Conservation (phyloP, 768 basidiomycete genomes). For the Lyophyllum atratum region DNA sequence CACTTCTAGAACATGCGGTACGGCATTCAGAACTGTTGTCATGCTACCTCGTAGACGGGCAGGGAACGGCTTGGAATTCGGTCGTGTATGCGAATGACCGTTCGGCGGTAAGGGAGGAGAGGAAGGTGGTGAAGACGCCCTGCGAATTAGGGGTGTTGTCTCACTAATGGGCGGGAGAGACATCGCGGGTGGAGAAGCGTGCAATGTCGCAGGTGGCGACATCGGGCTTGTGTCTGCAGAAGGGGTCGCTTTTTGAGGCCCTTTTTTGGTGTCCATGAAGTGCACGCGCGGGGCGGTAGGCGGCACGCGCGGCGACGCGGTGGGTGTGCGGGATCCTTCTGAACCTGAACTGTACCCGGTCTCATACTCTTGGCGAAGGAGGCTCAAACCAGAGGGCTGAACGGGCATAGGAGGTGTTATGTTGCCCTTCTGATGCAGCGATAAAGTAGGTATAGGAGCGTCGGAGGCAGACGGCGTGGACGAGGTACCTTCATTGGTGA, state of each 20-base stretch:
- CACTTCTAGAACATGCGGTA: conserved; percentile 17
- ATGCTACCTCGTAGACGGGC: background rate
- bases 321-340: conserved; percentile 18
- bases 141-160: conserved; percentile 17
- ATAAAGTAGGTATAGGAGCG: conserved; percentile 16
- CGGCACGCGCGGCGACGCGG: conserved; percentile 2
- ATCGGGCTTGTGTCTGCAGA: conserved; percentile 3
- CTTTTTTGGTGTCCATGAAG: conserved; percentile 4
- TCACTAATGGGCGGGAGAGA: conserved; percentile 8
- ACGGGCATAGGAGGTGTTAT: conserved; percentile 17
- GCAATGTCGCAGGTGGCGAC: background rate
- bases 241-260: conserved; percentile 15
- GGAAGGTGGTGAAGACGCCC: conserved; percentile 6
- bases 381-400: conserved; percentile 40
- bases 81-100: background rate
- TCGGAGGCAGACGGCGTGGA: conserved; percentile 7
- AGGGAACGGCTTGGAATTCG: background rate
- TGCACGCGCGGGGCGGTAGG: conserved; percentile 11
- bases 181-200: conserved; percentile 8
- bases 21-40: background rate
- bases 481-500: conserved; percentile 12
- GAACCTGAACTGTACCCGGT: conserved; percentile 1
- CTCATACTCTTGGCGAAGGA: conserved; percentile 30
- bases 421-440: conserved; percentile 12
- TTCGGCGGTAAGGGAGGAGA: background rate